Base-by-base conservation (phyloP, 805 yeast genomes). In the Starmerella etchellsii region DNA sequence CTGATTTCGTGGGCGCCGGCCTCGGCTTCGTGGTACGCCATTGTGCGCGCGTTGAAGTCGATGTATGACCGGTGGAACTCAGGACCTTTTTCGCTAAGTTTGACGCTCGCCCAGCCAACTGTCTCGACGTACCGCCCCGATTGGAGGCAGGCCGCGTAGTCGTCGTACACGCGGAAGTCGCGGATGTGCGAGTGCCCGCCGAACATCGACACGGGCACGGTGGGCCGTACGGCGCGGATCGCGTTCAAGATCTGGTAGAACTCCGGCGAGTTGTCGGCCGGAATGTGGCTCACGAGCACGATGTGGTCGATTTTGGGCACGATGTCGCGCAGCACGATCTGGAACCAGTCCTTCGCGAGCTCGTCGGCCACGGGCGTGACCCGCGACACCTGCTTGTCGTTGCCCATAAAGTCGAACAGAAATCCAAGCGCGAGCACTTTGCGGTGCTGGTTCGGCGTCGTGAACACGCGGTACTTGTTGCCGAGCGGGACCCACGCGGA, bases 181-280 rank as follows among this genome's bases (percentile, higher is more conserved):
- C 96, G 67, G 19, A 87, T 74, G 56, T 87, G 96, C 28, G 94
- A 78, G 62, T 87, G 96, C 1, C 95, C 96, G 2, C 95, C 96
- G 61, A 87, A 81, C 57, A 81, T 81, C 54, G 82, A 91, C 38
- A 87, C 81, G 1, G 74, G 64, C 0, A 70, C 67, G 28, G 66
- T 56, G 8, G 87, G 82, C 54, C 73, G 80, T 27, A 58, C 63
- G n/a, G 54, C 43, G 43, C 96, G 69, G 19, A 87, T 57, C 5
- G 54, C 55, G 1, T 50, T 33, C 47, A 76, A 77, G 27, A 78
- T 57, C 3, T 59, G 42, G 39, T 57, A 56, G 47, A 74, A 56
- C 53, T 78, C 84, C 6, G 58, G 54, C 75, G 77, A 73, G 23
- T 59, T 55, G 41, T 70, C 75, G 24, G 75, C 70, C 1, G 95